These are phyloP conservation scores for Fibroporia radiculosa DNA, from an alignment of 768 basidiomycete species.

Conservation along the genomic window DNA sequence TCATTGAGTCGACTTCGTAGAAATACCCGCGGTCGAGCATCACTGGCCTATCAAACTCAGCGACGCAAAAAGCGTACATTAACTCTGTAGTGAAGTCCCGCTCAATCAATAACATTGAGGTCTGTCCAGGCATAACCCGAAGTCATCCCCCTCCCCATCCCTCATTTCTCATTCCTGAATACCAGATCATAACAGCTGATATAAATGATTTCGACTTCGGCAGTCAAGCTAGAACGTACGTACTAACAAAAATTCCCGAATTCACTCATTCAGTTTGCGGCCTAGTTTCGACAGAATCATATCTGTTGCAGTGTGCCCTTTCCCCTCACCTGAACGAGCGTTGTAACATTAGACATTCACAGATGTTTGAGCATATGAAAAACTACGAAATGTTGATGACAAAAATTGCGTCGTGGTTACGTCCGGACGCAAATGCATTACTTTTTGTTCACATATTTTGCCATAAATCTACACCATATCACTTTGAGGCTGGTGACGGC, in stretches of 20 bases:
- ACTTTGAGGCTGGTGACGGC: constrained; percentile 60
- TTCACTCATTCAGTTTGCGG: too few species aligned
- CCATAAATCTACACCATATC: constrained; percentile 54
- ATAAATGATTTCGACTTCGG: constrained; percentile 59
- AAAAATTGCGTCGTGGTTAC: constrained; percentile 61
- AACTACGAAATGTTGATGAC: constrained; percentile 55
- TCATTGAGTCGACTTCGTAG: constrained; percentile 25
- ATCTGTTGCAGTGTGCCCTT: constrained; percentile 48
- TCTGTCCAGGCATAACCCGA: not conserved
- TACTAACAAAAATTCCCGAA: too few species aligned
- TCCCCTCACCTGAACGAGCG: not conserved
- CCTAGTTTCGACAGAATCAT: constrained; percentile 64
- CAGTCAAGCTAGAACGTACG: too few species aligned
- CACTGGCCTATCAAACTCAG: constrained; percentile 58
- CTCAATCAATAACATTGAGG: constrained; percentile 45
- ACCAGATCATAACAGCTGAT: constrained; percentile 63
- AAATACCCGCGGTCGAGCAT: constrained; percentile 62
- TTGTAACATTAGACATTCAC: not conserved
- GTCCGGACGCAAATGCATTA: constrained; percentile 40
- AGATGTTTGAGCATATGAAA: constrained; percentile 78
- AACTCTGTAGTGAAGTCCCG: constrained; percentile 40
- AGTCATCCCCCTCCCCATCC: too few species aligned
- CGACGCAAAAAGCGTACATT: constrained; percentile 60
- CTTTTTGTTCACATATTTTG: constrained; percentile 71
- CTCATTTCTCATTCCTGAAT: too few species aligned